These are phyloP conservation scores for Baudoinia panamericana DNA, from an alignment of 495 filamentous ascomycete genomes.

Conservation along the genomic window DNA sequence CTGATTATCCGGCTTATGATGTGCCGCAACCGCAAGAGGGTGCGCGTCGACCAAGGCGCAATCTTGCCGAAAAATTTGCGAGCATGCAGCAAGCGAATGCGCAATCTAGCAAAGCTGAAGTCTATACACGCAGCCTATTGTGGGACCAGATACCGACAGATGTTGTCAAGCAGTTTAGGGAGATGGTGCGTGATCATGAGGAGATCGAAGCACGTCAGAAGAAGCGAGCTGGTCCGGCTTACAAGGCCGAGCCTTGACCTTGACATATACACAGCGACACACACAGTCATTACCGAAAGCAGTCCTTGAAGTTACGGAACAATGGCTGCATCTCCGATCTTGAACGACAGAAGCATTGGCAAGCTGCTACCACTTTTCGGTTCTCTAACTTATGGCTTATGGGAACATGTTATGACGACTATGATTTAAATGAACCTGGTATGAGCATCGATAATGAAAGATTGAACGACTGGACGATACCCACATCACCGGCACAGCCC, in stretches of 20 bases:
- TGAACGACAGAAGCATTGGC: slow-evolving; percentile 6
- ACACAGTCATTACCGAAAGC: background rate
- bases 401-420: slow-evolving; percentile 15
- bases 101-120: slow-evolving; percentile 57
- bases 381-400: slow-evolving; percentile 1
- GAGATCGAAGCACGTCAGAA: slow-evolving; percentile 14
- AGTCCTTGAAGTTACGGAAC: background rate
- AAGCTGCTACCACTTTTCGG: slow-evolving; percentile 8
- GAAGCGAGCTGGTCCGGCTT: background rate
- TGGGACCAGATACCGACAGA: slow-evolving; percentile 90
- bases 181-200: slow-evolving; percentile 50
- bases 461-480: no score
- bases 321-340: background rate
- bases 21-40: slow-evolving; percentile 18
- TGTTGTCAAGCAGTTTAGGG: slow-evolving; percentile 82
- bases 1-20: slow-evolving; percentile 38
- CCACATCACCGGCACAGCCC: no score
- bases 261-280: background rate
- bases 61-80: slow-evolving; percentile 71
- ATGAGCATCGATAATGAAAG: no score
- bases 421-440: background rate
- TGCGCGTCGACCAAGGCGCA: slow-evolving; percentile 34
- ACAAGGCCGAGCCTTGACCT: slow-evolving; percentile 6
- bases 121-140: slow-evolving; percentile 84
- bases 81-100: slow-evolving; percentile 47